phyloP scores from a whole-genome alignment of 2,329 filamentous ascomycete genomes.

The Aspergillus uvarum region DNA sequence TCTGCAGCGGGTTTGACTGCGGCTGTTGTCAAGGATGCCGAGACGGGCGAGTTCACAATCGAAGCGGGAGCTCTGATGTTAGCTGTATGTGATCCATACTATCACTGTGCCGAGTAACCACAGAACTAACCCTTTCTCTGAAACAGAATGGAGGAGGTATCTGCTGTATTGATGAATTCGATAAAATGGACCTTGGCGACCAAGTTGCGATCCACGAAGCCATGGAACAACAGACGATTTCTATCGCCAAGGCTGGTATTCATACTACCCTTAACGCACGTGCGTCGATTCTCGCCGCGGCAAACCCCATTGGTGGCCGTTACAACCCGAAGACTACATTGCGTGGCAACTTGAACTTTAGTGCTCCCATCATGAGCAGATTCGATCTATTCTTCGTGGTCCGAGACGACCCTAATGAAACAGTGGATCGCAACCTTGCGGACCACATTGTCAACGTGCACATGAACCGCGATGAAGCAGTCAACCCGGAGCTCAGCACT shows the following conservation, averaged over 20 bases:
- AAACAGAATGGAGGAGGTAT: slow-evolving; percentile 74
- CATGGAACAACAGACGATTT: slow-evolving; percentile 99
- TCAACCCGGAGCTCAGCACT: slow-evolving; percentile 90
- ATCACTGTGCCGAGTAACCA: slow-evolving; percentile 6
- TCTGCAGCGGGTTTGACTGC: slow-evolving; percentile 96
- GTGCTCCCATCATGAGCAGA: slow-evolving; percentile 97
- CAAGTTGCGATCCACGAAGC: slow-evolving; percentile 99
- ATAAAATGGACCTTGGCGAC: slow-evolving; percentile 98
- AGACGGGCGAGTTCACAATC: slow-evolving; percentile 98
- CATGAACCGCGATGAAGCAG: slow-evolving; percentile 85
- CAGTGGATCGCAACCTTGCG: slow-evolving; percentile 84
- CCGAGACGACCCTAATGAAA: slow-evolving; percentile 92
- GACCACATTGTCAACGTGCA: slow-evolving; percentile 94
- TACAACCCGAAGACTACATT: slow-evolving; percentile 93
- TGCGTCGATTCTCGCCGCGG: slow-evolving; percentile 91
- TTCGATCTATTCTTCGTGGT: slow-evolving; percentile 99
- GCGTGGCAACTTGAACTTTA: slow-evolving; percentile 96
- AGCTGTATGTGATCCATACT: slow-evolving; percentile 53
- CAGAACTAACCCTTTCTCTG: slow-evolving; percentile 2
- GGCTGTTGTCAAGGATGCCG: slow-evolving; percentile 95
- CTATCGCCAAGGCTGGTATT: slow-evolving; percentile 96
- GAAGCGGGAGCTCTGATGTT: slow-evolving; percentile 98
- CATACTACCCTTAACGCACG: slow-evolving; percentile 95
- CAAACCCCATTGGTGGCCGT: slow-evolving; percentile 92
- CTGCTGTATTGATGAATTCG: slow-evolving; percentile 97